Percentiles rank a stretch among this genome's conserved stretches.
Conservation (phyloP, 2,329 filamentous ascomycete species). For the Parastagonospora nodorum region DNA sequence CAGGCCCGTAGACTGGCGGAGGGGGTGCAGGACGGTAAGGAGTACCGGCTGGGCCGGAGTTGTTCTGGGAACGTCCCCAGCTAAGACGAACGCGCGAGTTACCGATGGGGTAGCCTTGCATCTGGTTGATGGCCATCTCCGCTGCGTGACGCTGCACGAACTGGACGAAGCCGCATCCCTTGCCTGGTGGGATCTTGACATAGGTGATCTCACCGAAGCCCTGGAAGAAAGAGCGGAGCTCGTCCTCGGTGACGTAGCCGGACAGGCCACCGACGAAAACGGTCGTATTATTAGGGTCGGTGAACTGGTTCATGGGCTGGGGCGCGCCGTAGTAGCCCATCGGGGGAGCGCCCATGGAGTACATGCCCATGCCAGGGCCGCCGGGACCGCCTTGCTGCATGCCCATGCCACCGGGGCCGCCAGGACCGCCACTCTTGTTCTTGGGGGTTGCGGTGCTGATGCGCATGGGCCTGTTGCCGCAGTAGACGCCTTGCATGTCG, state of each 20-base stretch:
- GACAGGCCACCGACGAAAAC: slow-evolving; percentile 97
- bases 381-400: slow-evolving; percentile 52
- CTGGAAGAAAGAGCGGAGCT: slow-evolving; percentile 99
- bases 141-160: slow-evolving; percentile 98
- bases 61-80: slow-evolving; percentile 98
- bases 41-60: slow-evolving; percentile 93
- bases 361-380: slow-evolving; percentile 61
- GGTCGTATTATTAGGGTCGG: slow-evolving; percentile 98
- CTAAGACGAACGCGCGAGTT: slow-evolving; percentile 97
- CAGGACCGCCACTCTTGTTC: slow-evolving; percentile 71
- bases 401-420: slow-evolving; percentile 57
- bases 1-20: slow-evolving; percentile 69
- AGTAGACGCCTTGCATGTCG: slow-evolving; percentile 99
- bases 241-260: slow-evolving; percentile 97
- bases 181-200: slow-evolving; percentile 98
- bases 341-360: slow-evolving; percentile 71
- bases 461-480: slow-evolving; percentile 97
- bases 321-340: slow-evolving; percentile 68
- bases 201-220: slow-evolving; percentile 99
- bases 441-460: slow-evolving; percentile 98
- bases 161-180: slow-evolving; percentile 98
- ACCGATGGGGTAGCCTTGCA: slow-evolving; percentile 99
- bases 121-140: slow-evolving; percentile 99
- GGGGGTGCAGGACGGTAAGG: slow-evolving; percentile 94
- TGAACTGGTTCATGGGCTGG: slow-evolving; percentile 98